Percentiles rank a stretch among this genome's conserved stretches.
These are phyloP conservation scores for Geosmithia morbida DNA, from an alignment of 2,329 filamentous ascomycete genomes.

Conservation along the genomic window DNA sequence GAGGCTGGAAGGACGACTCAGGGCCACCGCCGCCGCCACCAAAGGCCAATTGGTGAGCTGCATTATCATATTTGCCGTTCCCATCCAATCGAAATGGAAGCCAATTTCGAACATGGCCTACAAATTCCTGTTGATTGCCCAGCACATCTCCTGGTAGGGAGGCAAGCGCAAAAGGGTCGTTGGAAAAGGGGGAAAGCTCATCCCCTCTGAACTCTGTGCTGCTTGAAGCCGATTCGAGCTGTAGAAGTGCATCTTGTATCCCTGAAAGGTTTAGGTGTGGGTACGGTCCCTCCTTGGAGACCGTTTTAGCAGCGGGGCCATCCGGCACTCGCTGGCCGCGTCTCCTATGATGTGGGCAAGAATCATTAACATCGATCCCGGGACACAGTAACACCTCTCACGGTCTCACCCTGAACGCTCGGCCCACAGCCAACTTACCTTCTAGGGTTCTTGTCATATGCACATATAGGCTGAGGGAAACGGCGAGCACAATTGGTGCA, in stretches of 20 bases:
- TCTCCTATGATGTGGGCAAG: background rate
- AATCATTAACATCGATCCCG: background rate
- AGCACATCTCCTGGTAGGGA: background rate
- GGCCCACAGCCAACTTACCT: background rate
- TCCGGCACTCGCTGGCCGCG: background rate
- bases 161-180: background rate
- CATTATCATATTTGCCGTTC: background rate
- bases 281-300: conserved; percentile 13
- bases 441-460: conserved; percentile 18
- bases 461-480: conserved; percentile 34
- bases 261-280: conserved; percentile 19
- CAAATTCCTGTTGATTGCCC: background rate
- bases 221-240: conserved; percentile 9
- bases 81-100: conserved; percentile 1
- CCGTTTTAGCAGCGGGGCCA: conserved; percentile 7
- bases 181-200: background rate
- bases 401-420: background rate
- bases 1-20: conserved; percentile 11
- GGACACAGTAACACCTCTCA: background rate
- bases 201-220: background rate
- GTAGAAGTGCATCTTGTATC: conserved; percentile 18
- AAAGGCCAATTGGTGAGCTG: conserved; percentile 12
- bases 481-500: conserved; percentile 38
- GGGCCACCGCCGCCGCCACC: conserved; percentile 12
- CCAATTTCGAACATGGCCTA: conserved; percentile 2